Percentiles rank a stretch among this genome's conserved stretches.
phyloP scores from a whole-genome alignment of 2,329 filamentous ascomycete genomes.

The Bimuria novae-zelandiae region DNA sequence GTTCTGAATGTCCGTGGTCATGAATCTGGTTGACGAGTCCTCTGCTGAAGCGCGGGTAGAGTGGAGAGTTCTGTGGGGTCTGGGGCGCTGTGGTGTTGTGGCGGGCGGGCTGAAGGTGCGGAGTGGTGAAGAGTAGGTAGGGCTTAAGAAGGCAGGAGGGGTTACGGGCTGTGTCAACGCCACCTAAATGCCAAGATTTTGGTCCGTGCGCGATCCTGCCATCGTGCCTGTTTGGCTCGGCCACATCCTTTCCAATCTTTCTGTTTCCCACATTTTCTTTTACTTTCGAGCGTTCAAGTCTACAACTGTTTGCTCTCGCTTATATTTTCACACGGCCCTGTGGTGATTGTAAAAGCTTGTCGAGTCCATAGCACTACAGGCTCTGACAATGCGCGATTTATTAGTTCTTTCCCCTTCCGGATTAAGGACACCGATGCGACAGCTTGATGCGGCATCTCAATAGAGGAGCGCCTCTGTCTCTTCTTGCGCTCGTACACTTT shows the following conservation, averaged over 20 bases:
- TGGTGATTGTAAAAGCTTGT: neutral
- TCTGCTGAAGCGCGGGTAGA: slow-evolving; percentile 25
- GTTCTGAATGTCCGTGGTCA: slow-evolving; percentile 53
- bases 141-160: neutral
- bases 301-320: neutral
- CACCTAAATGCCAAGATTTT: no score
- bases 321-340: neutral
- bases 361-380: neutral
- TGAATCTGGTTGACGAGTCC: slow-evolving; percentile 38
- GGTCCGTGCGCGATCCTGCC: no score
- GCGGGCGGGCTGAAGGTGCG: slow-evolving; percentile 4
- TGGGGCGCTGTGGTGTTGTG: slow-evolving; percentile 5
- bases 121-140: neutral
- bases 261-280: no score
- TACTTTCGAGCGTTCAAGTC: no score
- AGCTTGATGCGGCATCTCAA: neutral
- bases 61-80: slow-evolving; percentile 7
- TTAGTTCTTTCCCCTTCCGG: neutral
- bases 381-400: neutral
- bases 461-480: no score
- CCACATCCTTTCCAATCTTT: no score
- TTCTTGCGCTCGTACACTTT: no score
- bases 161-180: neutral
- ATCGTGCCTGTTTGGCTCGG: no score
- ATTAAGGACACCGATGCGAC: neutral